These are phyloP conservation scores for Aspergillus udagawae DNA, from an alignment of 2,329 filamentous ascomycete species.

Conservation along the genomic window DNA sequence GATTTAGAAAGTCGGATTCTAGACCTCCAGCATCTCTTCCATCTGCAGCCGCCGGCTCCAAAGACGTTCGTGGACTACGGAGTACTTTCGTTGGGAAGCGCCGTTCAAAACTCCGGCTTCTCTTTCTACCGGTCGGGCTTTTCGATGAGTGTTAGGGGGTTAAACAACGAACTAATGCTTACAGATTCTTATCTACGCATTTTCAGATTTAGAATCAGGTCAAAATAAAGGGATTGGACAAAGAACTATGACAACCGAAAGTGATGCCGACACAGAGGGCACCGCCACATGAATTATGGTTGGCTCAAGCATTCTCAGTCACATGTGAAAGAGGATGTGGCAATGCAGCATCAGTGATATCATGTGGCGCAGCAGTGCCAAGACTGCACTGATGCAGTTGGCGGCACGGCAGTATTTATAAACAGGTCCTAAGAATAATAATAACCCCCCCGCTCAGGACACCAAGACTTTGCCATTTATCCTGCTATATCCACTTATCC, in stretches of 20 bases:
- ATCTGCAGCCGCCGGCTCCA: neutral
- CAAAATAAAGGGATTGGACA: neutral
- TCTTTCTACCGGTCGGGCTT: neutral
- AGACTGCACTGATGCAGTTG: neutral
- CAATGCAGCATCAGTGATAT: constrained; percentile 13
- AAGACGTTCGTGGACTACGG: neutral
- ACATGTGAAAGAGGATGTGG: constrained; percentile 14
- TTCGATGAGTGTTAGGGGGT: neutral
- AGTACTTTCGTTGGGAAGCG: neutral
- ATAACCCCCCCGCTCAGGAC: neutral
- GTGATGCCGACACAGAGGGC: no score
- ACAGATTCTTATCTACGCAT: neutral
- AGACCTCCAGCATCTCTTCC: neutral
- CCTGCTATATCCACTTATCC: constrained; percentile 22
- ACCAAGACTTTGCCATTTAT: constrained; percentile 10
- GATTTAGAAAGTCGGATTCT: neutral
- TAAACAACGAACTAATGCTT: neutral
- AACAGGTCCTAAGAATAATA: neutral
- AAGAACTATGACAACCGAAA: neutral
- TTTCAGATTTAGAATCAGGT: neutral
- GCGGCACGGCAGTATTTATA: no score
- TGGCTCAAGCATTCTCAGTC: neutral
- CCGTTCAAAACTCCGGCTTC: constrained; percentile 2
- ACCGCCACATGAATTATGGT: constrained; percentile 3
- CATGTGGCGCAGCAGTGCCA: constrained; percentile 23